These are phyloP conservation scores for Coemansia sp. DNA, from an alignment of 192 early-diverging fungal species.

Conservation along the genomic window DNA sequence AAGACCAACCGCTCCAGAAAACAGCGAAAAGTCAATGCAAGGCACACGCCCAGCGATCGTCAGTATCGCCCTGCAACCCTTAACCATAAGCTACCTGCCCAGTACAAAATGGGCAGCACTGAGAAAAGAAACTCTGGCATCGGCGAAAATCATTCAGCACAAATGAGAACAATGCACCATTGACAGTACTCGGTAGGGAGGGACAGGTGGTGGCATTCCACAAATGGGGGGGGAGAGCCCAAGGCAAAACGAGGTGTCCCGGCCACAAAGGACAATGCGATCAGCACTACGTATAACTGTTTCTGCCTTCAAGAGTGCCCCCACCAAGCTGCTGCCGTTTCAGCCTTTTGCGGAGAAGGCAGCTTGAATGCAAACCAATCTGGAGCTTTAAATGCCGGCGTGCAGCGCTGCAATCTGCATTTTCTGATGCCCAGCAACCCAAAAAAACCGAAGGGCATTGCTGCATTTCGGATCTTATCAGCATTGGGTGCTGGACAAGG, in stretches of 20 bases:
- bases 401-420: too few species aligned
- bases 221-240: too few species aligned
- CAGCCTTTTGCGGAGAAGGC: not conserved
- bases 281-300: slow-evolving; percentile 4
- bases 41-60: not conserved
- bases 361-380: too few species aligned
- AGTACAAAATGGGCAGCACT: not conserved
- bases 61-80: slow-evolving; percentile 1
- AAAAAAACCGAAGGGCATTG: too few species aligned
- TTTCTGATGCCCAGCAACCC: too few species aligned
- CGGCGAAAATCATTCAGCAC: too few species aligned
- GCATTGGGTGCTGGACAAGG: not conserved
- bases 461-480: too few species aligned
- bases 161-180: too few species aligned
- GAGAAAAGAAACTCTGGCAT: too few species aligned
- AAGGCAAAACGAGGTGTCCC: not conserved
- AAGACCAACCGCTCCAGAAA: not conserved
- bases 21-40: slow-evolving; percentile 9
- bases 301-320: not conserved
- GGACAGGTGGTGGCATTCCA: not conserved
- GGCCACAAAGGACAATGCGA: slow-evolving; percentile 11
- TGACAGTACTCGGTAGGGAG: not conserved
- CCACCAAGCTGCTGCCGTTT: too few species aligned
- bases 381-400: too few species aligned
- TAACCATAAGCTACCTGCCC: too few species aligned